Conservation (phyloP, 1,139 yeast genomes). For the Entelexis paramagnoliae region DNA sequence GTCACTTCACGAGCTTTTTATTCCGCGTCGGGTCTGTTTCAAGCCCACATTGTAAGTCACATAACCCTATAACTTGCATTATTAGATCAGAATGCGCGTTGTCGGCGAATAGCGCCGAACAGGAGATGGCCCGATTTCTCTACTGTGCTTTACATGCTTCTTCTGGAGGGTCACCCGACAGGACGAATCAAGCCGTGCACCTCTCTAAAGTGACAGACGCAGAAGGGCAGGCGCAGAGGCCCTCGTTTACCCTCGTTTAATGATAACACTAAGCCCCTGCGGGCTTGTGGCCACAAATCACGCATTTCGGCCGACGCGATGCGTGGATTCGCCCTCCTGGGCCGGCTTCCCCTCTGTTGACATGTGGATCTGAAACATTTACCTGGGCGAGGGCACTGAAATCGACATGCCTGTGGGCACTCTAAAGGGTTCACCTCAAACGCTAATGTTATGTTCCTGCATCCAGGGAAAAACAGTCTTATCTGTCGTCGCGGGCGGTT, state of each 20-base stretch:
- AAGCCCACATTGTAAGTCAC: neutral
- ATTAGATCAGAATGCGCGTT: no score
- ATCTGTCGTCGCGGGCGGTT: no score
- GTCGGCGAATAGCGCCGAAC: no score
- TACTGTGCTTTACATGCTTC: no score
- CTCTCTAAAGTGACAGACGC: no score
- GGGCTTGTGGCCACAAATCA: neutral
- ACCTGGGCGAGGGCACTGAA: neutral
- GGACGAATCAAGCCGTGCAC: no score
- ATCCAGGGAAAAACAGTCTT: no score
- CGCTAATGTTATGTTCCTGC: neutral
- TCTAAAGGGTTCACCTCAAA: neutral
- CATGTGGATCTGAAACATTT: neutral
- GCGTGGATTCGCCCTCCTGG: no score
- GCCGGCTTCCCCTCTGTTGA: neutral
- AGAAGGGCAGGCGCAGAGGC: neutral
- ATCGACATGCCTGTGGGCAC: no score
- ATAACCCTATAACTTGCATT: neutral
- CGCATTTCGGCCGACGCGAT: neutral
- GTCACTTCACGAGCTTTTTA: neutral
- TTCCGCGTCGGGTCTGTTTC: neutral
- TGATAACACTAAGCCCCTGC: no score
- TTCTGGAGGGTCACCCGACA: no score
- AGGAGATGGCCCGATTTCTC: no score
- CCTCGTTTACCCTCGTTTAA: neutral